These are phyloP conservation scores for Kurtzmaniella cleridarum DNA, from an alignment of 805 yeast genomes.

Conservation along the genomic window DNA sequence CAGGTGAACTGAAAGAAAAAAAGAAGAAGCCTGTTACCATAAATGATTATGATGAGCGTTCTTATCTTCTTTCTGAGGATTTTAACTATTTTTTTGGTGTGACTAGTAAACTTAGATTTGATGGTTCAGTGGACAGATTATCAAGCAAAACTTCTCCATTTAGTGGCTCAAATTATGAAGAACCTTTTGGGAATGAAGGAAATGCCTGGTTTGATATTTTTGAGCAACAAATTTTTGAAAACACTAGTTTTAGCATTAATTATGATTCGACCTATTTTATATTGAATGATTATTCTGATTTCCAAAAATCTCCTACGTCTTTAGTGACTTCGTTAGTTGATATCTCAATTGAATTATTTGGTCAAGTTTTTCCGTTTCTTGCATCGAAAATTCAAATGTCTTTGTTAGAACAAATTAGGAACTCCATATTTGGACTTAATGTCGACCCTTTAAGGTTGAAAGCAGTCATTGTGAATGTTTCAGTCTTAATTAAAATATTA, in stretches of 20 bases:
- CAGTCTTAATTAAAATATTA: constrained; percentile 52
- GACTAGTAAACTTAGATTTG: constrained; percentile 41
- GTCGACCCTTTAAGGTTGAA: constrained; percentile 27
- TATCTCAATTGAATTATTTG: constrained; percentile 70
- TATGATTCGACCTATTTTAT: constrained; percentile 28
- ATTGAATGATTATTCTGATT: constrained; percentile 19
- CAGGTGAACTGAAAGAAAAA: constrained; percentile 13
- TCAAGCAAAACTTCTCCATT: constrained; percentile 20
- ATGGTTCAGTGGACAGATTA: constrained; percentile 12
- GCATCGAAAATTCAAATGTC: constrained; percentile 81
- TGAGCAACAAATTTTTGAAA: constrained; percentile 17
- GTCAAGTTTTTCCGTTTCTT: constrained; percentile 62
- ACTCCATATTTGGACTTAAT: constrained; percentile 36
- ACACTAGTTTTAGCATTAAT: constrained; percentile 22
- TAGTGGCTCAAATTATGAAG: background rate
- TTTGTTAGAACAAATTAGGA: constrained; percentile 72
- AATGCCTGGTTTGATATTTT: constrained; percentile 28
- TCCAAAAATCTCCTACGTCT: constrained; percentile 18
- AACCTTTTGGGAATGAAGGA: constrained; percentile 24
- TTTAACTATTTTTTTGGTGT: constrained; percentile 49
- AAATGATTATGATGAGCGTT: constrained; percentile 18
- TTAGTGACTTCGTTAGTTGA: constrained; percentile 53
- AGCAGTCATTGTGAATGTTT: constrained; percentile 57
- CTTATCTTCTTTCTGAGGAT: constrained; percentile 40
- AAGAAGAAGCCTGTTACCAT: constrained; percentile 13